Base-by-base conservation (phyloP, 73 alveolate genomes). In the Tetrahymena malaccensis region DNA sequence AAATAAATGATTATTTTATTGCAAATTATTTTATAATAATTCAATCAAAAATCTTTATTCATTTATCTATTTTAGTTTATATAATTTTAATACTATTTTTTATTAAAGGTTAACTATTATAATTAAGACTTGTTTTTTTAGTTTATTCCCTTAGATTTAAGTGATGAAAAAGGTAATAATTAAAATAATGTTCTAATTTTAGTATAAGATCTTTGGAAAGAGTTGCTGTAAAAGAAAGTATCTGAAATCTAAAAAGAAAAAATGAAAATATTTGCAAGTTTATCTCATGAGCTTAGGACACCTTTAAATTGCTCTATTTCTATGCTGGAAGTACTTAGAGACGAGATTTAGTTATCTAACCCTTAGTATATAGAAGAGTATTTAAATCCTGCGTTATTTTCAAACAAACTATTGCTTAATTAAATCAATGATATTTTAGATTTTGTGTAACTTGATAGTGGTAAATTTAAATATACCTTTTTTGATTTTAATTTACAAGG, bases 211-310 rank as follows among this genome's bases (percentile, higher is more conserved):
- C 0, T n/a, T 10, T 70, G 89, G 89, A 27, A 11, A 25, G 89
- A 70, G 34, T 70, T 70, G 37, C 17, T 70, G 0, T 70, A 70
- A 70, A 70, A 70, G 22, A 70, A 70, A n/a, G 37, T 70, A 13
- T 70, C 34, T 9, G 89, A 70, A 11, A n/a, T 70, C 1, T 34
- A 85, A n/a, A 85, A 85, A 34, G 55, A 38, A 12, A 38, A 85
- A 43, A 35, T 38, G 83, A 35, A 34, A 85, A 35, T 85, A 27
- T 95, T 95, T 43, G 94, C 93, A 34, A 85, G 95, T 22, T 95
- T 95, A 38, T 89, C 95, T 43, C 97, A 95, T 95, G 97, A 95
- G 56, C 94, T 95, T 58, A 95, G 97, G 93, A 95, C 97, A 17
- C 97, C 97, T 19, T 43, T 95, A 21, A 95, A 95, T 95, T 95